Conservation (phyloP, 2,329 filamentous ascomycete species). For the Aulographum hederae region DNA sequence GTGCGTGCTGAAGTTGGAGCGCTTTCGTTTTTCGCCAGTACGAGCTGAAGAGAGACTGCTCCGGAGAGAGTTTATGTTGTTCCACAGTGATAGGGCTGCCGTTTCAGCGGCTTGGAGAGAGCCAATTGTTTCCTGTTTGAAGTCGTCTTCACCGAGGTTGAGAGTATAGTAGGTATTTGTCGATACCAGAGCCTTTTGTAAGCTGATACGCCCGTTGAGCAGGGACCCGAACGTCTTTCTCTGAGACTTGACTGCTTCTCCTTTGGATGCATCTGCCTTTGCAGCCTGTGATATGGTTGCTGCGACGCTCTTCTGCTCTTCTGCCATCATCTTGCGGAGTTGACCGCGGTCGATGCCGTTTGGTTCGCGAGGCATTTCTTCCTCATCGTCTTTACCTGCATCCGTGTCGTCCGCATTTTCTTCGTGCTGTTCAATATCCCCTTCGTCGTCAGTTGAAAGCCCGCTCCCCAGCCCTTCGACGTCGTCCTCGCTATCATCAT, state of each 20-base stretch:
- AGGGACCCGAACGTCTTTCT: constrained; percentile 73
- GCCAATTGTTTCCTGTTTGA: constrained; percentile 6
- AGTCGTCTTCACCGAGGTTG: constrained; percentile 7
- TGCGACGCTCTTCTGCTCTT: constrained; percentile 48
- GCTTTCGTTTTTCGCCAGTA: constrained; percentile 42
- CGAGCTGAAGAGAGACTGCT: constrained; percentile 35
- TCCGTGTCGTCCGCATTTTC: constrained; percentile 12
- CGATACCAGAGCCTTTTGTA: constrained; percentile 78
- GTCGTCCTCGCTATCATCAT: constrained; percentile 22
- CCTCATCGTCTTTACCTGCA: constrained; percentile 11
- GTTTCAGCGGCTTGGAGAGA: constrained; percentile 63
- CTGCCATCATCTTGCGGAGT: constrained; percentile 47
- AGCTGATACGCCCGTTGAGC: constrained; percentile 73
- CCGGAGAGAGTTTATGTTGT: constrained; percentile 55
- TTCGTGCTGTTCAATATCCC: constrained; percentile 38
- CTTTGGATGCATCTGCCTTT: constrained; percentile 67
- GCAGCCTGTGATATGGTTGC: constrained; percentile 47
- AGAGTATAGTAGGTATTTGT: constrained; percentile 49
- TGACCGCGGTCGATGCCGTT: constrained; percentile 29
- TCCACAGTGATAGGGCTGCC: constrained; percentile 72
- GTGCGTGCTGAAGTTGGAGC: constrained; percentile 28
- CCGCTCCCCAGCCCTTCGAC: no score
- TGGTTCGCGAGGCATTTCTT: constrained; percentile 9
- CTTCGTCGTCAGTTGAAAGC: constrained; percentile 13
- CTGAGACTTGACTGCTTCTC: constrained; percentile 70